Evolutionary conservation across 2,329 filamentous ascomycete species (phyloP), one percentile per base, ranked within the genome.

Genomic region (Fusarium ambrosium): DNA sequence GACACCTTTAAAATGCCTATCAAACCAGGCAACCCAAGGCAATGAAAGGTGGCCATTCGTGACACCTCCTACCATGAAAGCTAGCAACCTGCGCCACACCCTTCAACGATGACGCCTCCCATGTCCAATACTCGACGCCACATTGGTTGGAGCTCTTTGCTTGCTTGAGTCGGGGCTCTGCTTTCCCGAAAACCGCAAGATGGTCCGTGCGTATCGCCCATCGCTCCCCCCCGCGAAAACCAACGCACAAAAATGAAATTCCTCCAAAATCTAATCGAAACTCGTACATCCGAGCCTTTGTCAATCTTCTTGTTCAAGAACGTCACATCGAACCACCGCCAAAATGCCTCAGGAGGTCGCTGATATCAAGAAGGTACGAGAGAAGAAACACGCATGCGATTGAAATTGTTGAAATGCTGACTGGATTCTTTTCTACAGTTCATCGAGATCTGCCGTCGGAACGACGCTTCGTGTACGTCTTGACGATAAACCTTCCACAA

Each of bases 401-500:
- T 6, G 8, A 14, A 18, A 20, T 43, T 14, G 24, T 2, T 18
- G 59, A 75, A 75, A 67, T 72, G 80, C 82, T 85, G 76, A 84
- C 80, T 41, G n/a, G 32, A 29, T 32, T 55, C 68, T 37, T 68
- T 37, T 37, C 67, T 69, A 86, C 86, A 98, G 92, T 99, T 99
- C 94, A 97, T 99, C 88, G 97, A 98, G 93, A 98, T 99, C 92
- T 98, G 94, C 93, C 94, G 96, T 89, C 94, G 97, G 87, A 97
- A 98, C 91, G 97, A 99, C 92, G 97, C 97, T 86, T 97, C 94
- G 86, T 98, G 97, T 99, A 94, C 84, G 95, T 95, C 79, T 78
- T 70, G 62, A 72, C 68, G 63, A 71, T 55, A 65, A n/a, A 22
- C 48, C 27, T 4, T 55, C 48, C 27, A 14, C 32, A 34, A 34